Conservation (phyloP, 2,329 filamentous ascomycete species). For the Microdochium paspali region DNA sequence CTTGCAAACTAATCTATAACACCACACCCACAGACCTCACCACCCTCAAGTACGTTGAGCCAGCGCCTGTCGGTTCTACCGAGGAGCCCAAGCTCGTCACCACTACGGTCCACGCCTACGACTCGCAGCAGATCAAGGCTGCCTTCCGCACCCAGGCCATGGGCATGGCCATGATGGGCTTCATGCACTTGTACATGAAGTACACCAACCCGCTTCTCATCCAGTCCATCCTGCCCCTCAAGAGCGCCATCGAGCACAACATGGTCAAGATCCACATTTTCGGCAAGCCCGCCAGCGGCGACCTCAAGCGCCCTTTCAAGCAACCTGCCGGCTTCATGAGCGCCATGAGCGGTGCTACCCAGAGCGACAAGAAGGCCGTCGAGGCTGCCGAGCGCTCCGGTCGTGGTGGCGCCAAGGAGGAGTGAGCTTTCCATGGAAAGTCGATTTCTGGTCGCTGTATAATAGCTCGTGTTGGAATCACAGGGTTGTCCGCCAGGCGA, state of each 20-base stretch:
- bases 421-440: slow-evolving; percentile 32
- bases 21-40: slow-evolving; percentile 68
- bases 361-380: slow-evolving; percentile 88
- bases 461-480: too few species aligned
- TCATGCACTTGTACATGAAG: slow-evolving; percentile 99
- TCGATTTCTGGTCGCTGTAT: too few species aligned
- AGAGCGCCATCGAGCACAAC: slow-evolving; percentile 91
- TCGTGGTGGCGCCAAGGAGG: slow-evolving; percentile 62
- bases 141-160: slow-evolving; percentile 88
- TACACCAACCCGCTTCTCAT: slow-evolving; percentile 99
- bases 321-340: slow-evolving; percentile 72
- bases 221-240: slow-evolving; percentile 96
- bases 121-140: slow-evolving; percentile 72
- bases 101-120: slow-evolving; percentile 94
- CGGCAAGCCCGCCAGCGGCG: slow-evolving; percentile 76
- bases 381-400: slow-evolving; percentile 71
- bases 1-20: neutral
- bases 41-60: slow-evolving; percentile 97
- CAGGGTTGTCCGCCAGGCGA: too few species aligned
- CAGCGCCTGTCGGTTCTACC: slow-evolving; percentile 80
- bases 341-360: slow-evolving; percentile 62
- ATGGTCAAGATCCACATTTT: slow-evolving; percentile 92
- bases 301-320: slow-evolving; percentile 97
- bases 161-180: slow-evolving; percentile 94
- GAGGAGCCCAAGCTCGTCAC: slow-evolving; percentile 96